Percentiles rank a stretch among this genome's conserved stretches.
Conservation (phyloP, 2,329 filamentous ascomycete species). For the Penicillium sp. region DNA sequence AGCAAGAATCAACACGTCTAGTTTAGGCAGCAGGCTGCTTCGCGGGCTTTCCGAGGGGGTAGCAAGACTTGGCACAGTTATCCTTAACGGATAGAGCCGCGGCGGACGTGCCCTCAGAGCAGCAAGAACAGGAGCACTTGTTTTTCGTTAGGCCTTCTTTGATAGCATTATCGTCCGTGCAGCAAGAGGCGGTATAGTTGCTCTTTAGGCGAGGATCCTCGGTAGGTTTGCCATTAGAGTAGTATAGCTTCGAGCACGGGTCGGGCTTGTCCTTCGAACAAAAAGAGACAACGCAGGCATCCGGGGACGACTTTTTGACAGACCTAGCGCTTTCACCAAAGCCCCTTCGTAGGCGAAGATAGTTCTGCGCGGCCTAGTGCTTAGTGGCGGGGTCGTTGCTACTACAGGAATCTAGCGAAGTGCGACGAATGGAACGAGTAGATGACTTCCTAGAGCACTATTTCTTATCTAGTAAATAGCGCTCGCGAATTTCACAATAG, state of each 20-base stretch:
- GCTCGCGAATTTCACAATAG: constrained; percentile 50
- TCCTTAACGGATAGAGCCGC: constrained; percentile 7
- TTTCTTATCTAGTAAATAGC: constrained; percentile 10
- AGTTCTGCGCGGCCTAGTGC: constrained; percentile 9
- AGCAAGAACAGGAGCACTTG: too few relatives aligned
- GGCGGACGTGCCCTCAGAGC: too few relatives aligned
- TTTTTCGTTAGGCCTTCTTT: too few relatives aligned
- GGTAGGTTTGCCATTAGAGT: too few relatives aligned
- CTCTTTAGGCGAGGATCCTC: too few relatives aligned
- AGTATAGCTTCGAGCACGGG: background rate
- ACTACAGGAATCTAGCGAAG: constrained; percentile 22
- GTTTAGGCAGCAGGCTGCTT: constrained; percentile 8
- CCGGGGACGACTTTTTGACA: constrained; percentile 5
- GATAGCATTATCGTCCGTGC: too few relatives aligned
- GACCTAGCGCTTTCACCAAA: constrained; percentile 12
- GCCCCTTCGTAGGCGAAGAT: constrained; percentile 2
- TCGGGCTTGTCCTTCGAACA: constrained; percentile 8
- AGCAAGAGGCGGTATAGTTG: too few relatives aligned
- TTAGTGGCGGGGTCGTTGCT: constrained; percentile 12
- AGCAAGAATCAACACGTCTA: constrained; percentile 6
- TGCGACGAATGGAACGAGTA: constrained; percentile 9
- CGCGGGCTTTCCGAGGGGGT: constrained; percentile 1
- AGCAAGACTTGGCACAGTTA: constrained; percentile 4
- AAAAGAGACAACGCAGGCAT: constrained; percentile 12
- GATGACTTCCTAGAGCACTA: constrained; percentile 17